Evolutionary conservation across 176 grass and related monocot species (phyloP).

Genomic region (Tillandsia fasciculata): DNA sequence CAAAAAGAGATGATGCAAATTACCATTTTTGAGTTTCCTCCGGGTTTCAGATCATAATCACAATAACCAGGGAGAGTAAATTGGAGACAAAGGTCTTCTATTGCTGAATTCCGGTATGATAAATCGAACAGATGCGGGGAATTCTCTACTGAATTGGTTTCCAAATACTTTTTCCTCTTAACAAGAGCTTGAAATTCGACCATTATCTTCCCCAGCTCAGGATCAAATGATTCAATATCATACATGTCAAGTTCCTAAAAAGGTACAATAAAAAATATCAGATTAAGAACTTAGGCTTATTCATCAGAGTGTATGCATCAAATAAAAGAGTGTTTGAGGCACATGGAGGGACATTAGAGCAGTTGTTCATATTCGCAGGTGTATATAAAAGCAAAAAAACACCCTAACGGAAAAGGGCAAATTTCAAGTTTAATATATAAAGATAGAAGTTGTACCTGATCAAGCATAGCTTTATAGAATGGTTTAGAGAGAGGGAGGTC

Average conservation of each 20-base stretch:
- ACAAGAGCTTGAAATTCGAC: slow-evolving; percentile 62
- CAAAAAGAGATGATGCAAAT: neutral
- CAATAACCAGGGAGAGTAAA: slow-evolving; percentile 65
- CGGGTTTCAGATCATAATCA: slow-evolving; percentile 39
- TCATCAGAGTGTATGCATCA: slow-evolving; percentile 1
- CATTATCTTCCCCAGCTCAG: slow-evolving; percentile 46
- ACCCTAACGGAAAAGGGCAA: no score
- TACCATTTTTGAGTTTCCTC: slow-evolving; percentile 21
- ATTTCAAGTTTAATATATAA: neutral
- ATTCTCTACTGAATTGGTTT: slow-evolving; percentile 20
- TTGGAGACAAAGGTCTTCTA: slow-evolving; percentile 57
- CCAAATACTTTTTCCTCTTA: slow-evolving; percentile 46
- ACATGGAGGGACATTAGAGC: no score
- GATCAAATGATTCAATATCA: slow-evolving; percentile 71
- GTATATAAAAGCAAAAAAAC: no score
- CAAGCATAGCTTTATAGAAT: slow-evolving; percentile 76
- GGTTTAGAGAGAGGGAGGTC: slow-evolving; percentile 72
- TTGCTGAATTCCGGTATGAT: slow-evolving; percentile 33
- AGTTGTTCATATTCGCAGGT: no score
- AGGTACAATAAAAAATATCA: neutral
- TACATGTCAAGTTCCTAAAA: slow-evolving; percentile 74
- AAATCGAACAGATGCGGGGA: slow-evolving; percentile 12
- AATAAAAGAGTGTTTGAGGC: slow-evolving; percentile 4
- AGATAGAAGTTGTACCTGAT: slow-evolving; percentile 41
- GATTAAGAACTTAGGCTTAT: neutral